Evolutionary conservation across 2,329 filamentous ascomycete genomes (phyloP).

Genomic region (Metarhizium sp.): DNA sequence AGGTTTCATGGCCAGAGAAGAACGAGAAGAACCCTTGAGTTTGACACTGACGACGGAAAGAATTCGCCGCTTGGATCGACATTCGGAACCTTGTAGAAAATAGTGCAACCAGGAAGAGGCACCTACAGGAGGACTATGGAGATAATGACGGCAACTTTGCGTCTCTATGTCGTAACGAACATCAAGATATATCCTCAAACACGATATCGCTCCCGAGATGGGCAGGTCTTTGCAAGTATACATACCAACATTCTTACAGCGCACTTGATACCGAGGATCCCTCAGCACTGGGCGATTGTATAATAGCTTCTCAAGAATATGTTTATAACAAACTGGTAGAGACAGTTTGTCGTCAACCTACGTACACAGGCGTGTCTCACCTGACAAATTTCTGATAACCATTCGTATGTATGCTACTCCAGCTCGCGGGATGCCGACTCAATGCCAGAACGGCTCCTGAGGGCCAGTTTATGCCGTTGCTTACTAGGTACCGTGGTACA

Average conservation of each 20-base stretch:
- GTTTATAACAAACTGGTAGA: no score
- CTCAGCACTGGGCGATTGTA: no score
- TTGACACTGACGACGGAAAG: not conserved
- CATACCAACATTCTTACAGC: not conserved
- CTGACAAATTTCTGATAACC: no score
- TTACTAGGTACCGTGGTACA: no score
- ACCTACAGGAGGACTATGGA: not conserved
- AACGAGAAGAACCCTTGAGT: not conserved
- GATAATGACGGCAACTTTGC: not conserved
- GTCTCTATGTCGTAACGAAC: not conserved
- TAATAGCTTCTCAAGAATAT: no score
- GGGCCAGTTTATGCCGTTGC: no score
- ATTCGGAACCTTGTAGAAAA: constrained; percentile 2
- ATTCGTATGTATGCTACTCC: no score
- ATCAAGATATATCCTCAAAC: not conserved
- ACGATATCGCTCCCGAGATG: not conserved
- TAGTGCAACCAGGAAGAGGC: not conserved
- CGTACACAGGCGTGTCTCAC: no score
- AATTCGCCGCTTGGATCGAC: not conserved
- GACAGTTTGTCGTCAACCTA: no score
- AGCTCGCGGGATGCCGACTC: no score
- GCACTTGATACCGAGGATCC: not conserved
- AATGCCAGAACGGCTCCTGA: no score
- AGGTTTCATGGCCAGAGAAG: not conserved
- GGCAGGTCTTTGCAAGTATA: not conserved